Evolutionary conservation across 202 grass and related monocot genomes (phyloP).

Genomic region (Panicum hallii): DNA sequence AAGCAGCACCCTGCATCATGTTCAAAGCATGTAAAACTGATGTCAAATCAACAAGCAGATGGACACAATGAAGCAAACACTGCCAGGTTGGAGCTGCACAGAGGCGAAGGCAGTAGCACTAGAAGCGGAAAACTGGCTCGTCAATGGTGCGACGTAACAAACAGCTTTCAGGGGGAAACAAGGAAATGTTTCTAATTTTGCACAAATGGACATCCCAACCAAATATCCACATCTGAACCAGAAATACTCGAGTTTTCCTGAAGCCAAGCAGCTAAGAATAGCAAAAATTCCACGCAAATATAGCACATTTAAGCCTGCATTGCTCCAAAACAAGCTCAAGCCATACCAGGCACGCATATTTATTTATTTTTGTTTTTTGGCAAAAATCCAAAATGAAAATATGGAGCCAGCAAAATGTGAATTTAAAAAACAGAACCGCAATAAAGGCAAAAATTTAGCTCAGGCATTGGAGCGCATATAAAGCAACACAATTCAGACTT

Average conservation of each 20-base stretch:
- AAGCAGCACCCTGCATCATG: slow-evolving; percentile 89
- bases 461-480: slow-evolving; percentile 13
- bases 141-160: background rate
- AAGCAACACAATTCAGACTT: background rate
- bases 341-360: background rate
- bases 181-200: slow-evolving; percentile 29
- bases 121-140: background rate
- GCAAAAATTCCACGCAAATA: background rate
- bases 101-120: background rate
- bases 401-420: slow-evolving; percentile 9
- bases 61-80: slow-evolving; percentile 10
- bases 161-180: background rate
- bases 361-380: background rate
- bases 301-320: slow-evolving; percentile 40
- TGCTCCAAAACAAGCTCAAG: slow-evolving; percentile 28
- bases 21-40: slow-evolving; percentile 31
- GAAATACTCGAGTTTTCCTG: background rate
- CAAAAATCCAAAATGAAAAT: background rate
- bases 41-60: slow-evolving; percentile 20
- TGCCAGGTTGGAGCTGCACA: background rate
- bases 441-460: background rate
- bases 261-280: slow-evolving; percentile 13
- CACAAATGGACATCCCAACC: background rate
- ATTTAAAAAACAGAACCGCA: background rate
- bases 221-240: slow-evolving; percentile 4